Base-by-base conservation (phyloP, 495 filamentous ascomycete species). In the Beverwykella pulmonaria region DNA sequence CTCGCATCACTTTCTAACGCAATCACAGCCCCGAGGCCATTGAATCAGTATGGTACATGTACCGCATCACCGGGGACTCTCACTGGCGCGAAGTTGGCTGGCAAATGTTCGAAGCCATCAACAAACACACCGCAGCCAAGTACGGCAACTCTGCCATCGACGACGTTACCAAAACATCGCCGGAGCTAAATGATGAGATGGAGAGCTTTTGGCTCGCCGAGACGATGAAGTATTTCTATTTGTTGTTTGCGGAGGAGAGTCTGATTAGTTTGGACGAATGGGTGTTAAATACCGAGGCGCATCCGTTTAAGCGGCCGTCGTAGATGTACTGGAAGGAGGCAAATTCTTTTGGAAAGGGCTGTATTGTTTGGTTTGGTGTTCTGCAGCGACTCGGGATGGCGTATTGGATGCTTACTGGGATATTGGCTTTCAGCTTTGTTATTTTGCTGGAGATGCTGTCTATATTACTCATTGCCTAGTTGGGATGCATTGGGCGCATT, bases 11-110 rank as follows among this genome's bases (percentile, higher is more conserved):
- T n/a, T 52, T 44, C 48, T 69, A 20, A 59, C 30, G 9, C 29
- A n/a, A 29, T 36, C 14, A 22, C 61, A 92, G 91, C 49, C 92
- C 92, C 48, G 92, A 97, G 80, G 92, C 92, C 2, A 96, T 97
- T 68, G 92, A 97, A 75, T 95, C 91, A 1, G 91, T 97, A 15
- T 97, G 92, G 83, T 92, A 95, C 80, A 92, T 96, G 89, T 96
- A 90, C 80, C 90, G 92, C 71, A 87, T 94, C 67, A 96, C 92
- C 0, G 92, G 91, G 57, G 90, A 94, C 59, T 75, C 82, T 0
- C 75, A 78, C 50, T 97, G 92, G 91, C 90, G 91, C 59, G 85
- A 90, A 60, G 90, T 90, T 69, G 92, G 92, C 20, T 97, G 92
- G 92, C 83, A 85, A 53, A 97, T 97, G 92, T 96, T 92, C 74